Percentiles rank a stretch among this genome's conserved stretches.
Evolutionary conservation across 164 flowering plant genomes (phyloP).

Genomic region (Vitis cinerea): DNA sequence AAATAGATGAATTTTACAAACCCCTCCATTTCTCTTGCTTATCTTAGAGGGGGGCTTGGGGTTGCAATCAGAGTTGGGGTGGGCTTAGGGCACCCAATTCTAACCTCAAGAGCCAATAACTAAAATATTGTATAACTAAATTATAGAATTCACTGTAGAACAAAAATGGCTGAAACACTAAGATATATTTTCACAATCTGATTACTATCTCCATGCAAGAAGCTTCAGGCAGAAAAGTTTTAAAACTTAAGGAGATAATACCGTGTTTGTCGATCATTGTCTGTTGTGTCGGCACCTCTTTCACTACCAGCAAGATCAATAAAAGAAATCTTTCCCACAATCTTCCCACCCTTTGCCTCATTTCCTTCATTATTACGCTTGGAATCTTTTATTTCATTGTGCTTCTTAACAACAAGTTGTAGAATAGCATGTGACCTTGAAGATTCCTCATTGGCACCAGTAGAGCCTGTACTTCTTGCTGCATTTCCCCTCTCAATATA

Average conservation of each 20-base stretch:
- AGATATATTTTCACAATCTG: too few relatives aligned
- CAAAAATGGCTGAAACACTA: too few relatives aligned
- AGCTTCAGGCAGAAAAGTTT: not conserved
- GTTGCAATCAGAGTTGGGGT: too few relatives aligned
- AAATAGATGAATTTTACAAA: too few relatives aligned
- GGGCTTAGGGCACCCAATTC: too few relatives aligned
- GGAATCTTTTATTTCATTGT: constrained; percentile 66
- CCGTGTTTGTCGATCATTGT: constrained; percentile 97
- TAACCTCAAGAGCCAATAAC: too few relatives aligned
- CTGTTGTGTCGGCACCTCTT: constrained; percentile 99
- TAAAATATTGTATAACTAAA: too few relatives aligned
- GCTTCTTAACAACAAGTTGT: constrained; percentile 90
- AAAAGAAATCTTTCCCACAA: constrained; percentile 94
- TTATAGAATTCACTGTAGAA: too few relatives aligned
- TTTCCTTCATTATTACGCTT: constrained; percentile 64
- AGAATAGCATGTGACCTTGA: constrained; percentile 98
- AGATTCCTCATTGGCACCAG: constrained; percentile 99
- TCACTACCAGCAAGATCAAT: constrained; percentile 99
- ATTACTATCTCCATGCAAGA: not conserved
- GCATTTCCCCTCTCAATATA: constrained; percentile 94
- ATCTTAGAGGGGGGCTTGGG: too few relatives aligned
- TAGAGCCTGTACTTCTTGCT: constrained; percentile 97
- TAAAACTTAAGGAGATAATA: constrained; percentile 18
- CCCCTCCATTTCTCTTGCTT: too few relatives aligned
- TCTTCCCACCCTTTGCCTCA: constrained; percentile 66